A percentile compares a stretch with the other conserved stretches of the same genome.
Conservation (phyloP, 768 basidiomycete genomes). For the Mycena leptocephala region DNA sequence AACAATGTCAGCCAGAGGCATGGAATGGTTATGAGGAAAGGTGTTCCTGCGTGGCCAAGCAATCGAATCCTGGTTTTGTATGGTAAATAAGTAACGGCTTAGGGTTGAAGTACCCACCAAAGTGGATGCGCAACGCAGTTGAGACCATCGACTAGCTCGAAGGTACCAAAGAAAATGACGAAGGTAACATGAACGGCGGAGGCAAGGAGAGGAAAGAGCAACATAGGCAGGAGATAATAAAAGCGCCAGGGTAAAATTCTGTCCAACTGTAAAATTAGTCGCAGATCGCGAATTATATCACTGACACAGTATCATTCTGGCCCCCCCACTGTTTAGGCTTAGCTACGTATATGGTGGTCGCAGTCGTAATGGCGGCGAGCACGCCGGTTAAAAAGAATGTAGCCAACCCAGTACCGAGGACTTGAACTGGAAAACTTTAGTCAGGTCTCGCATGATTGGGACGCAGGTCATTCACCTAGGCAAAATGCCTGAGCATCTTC, state of each 20-base stretch:
- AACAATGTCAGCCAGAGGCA: slow-evolving; percentile 21
- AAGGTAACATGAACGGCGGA: slow-evolving; percentile 28
- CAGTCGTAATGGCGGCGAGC: slow-evolving; percentile 31
- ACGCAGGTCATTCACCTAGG: neutral
- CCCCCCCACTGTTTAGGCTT: slow-evolving; percentile 35
- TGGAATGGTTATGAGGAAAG: slow-evolving; percentile 29
- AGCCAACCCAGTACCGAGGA: slow-evolving; percentile 12
- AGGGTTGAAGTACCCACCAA: neutral
- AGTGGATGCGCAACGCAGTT: slow-evolving; percentile 24
- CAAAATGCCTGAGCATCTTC: slow-evolving; percentile 27
- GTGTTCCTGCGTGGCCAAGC: slow-evolving; percentile 24
- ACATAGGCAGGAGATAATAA: slow-evolving; percentile 30
- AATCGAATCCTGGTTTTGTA: slow-evolving; percentile 24
- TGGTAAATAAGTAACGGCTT: neutral
- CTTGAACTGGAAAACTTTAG: slow-evolving; percentile 7
- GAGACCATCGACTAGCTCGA: slow-evolving; percentile 24
- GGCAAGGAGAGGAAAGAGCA: slow-evolving; percentile 35
- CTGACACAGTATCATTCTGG: slow-evolving; percentile 12
- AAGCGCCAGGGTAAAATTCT: slow-evolving; percentile 25
- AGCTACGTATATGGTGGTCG: slow-evolving; percentile 25
- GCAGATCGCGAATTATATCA: neutral
- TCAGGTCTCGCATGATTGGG: neutral
- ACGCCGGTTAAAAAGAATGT: slow-evolving; percentile 27
- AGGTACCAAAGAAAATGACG: slow-evolving; percentile 28
- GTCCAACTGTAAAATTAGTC: neutral